These are phyloP conservation scores for Daucus carota DNA, from an alignment of 129 eudicot genomes.

Conservation along the genomic window DNA sequence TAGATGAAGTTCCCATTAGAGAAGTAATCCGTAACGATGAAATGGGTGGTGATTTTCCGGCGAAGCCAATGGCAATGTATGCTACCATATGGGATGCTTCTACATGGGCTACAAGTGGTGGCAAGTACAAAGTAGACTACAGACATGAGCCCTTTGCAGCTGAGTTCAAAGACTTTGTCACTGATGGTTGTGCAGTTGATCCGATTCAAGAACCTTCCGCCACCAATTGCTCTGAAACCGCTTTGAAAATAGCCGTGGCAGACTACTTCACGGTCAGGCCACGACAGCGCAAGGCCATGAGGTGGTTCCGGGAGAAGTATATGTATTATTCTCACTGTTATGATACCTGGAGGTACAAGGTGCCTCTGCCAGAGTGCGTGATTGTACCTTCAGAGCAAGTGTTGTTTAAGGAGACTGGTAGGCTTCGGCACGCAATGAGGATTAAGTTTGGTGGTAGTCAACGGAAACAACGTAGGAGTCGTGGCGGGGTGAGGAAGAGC, in stretches of 20 bases:
- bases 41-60: slow-evolving; percentile 80
- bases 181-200: slow-evolving; percentile 71
- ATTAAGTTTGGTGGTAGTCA: slow-evolving; percentile 28
- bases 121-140: slow-evolving; percentile 61
- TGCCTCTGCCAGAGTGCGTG: slow-evolving; percentile 64
- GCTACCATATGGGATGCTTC: slow-evolving; percentile 94
- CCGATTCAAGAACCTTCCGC: slow-evolving; percentile 47
- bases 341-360: slow-evolving; percentile 53
- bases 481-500: not conserved
- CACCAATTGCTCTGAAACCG: slow-evolving; percentile 44
- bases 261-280: slow-evolving; percentile 45
- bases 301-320: slow-evolving; percentile 47
- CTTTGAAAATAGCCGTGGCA: slow-evolving; percentile 29
- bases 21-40: slow-evolving; percentile 37
- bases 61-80: slow-evolving; percentile 88
- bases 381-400: slow-evolving; percentile 40
- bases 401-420: slow-evolving; percentile 39
- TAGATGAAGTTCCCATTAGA: slow-evolving; percentile 71
- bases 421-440: slow-evolving; percentile 33
- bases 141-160: slow-evolving; percentile 54
- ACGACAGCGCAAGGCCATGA: slow-evolving; percentile 39
- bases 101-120: slow-evolving; percentile 78
- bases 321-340: slow-evolving; percentile 73
- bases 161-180: slow-evolving; percentile 57
- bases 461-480: slow-evolving; percentile 24